Conservation (phyloP, 495 filamentous ascomycete genomes). For the Lineolata rhizophorae region DNA sequence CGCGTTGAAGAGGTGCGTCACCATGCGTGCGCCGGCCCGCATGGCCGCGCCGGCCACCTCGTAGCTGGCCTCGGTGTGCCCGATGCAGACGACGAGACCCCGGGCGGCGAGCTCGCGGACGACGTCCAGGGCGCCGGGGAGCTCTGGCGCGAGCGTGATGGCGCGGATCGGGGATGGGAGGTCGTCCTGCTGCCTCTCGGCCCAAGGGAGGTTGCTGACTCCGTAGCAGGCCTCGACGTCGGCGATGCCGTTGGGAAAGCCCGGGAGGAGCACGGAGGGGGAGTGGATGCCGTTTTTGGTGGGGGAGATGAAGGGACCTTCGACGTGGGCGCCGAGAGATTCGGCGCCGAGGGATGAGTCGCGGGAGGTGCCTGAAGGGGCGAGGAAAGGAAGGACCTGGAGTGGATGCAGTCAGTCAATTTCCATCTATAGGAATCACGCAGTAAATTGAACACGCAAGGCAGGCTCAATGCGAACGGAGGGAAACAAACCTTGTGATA, state of each 20-base stretch:
- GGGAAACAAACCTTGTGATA: conserved; percentile 15
- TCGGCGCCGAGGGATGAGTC: conserved; percentile 11
- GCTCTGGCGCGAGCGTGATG: conserved; percentile 18
- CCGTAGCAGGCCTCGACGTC: conserved; percentile 53
- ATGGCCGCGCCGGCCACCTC: conserved; percentile 13
- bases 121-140: conserved; percentile 10
- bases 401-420: neutral
- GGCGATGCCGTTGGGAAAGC: conserved; percentile 24
- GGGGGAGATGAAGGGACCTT: conserved; percentile 20
- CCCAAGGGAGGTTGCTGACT: conserved; percentile 35
- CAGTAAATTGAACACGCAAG: neutral
- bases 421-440: too few relatives aligned
- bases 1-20: conserved; percentile 22
- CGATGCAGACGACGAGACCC: conserved; percentile 16
- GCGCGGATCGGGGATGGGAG: conserved; percentile 12
- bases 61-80: conserved; percentile 17
- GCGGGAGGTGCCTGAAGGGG: conserved; percentile 14
- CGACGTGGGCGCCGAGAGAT: conserved; percentile 19
- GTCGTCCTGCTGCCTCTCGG: too few relatives aligned
- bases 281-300: conserved; percentile 21
- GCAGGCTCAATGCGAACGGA: neutral
- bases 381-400: conserved; percentile 1
- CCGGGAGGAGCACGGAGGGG: conserved; percentile 31
- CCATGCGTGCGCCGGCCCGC: conserved; percentile 15
- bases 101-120: conserved; percentile 10